Conservation (phyloP, 352 stramenopile species). For the Phytophthora litchii region DNA sequence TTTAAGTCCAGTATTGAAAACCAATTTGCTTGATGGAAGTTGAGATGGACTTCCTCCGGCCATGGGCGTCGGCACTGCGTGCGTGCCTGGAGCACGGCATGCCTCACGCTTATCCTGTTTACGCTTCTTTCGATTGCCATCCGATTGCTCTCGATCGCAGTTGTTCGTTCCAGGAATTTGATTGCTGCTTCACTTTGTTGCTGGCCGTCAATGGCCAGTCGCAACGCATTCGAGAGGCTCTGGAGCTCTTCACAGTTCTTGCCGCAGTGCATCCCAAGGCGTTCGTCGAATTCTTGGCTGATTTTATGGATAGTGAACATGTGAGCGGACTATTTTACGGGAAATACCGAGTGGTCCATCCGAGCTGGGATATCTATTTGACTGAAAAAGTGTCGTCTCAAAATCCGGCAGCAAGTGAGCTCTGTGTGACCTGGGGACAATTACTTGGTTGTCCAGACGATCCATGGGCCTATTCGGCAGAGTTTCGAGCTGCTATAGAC, state of each 20-base stretch:
- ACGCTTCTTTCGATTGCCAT: neutral
- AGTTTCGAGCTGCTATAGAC: constrained; percentile 1
- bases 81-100: neutral
- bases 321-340: constrained; percentile 1
- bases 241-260: constrained; percentile 3
- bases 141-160: neutral
- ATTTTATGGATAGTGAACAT: constrained; percentile 1
- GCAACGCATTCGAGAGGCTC: constrained; percentile 1
- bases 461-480: neutral
- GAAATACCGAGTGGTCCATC: neutral
- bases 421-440: neutral
- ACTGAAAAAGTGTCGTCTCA: neutral
- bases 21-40: too few relatives aligned
- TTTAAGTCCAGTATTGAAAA: too few relatives aligned
- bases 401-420: neutral
- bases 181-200: neutral
- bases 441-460: constrained; percentile 1
- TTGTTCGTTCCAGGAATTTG: neutral
- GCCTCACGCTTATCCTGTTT: neutral
- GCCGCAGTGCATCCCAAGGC: neutral
- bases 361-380: neutral
- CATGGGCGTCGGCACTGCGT: neutral
- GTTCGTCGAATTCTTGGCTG: neutral
- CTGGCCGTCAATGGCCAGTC: neutral
- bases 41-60: neutral